Base-by-base conservation (phyloP, 176 grass and related monocot genomes). In the Carex pumila region DNA sequence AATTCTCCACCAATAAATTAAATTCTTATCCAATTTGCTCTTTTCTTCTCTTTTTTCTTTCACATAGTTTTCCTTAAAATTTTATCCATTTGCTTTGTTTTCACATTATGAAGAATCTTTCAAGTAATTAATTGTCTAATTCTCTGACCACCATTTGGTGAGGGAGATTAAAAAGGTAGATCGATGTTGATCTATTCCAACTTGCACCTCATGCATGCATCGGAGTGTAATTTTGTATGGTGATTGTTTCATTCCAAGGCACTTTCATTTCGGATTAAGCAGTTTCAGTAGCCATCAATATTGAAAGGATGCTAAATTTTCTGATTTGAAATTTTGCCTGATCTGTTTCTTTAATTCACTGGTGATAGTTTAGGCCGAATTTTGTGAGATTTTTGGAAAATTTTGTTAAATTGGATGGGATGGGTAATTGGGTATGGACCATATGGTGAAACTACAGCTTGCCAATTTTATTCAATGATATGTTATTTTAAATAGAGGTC, bases 221-320 rank as follows among this genome's bases (percentile, higher is more conserved):
- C 54, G 45, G 19, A 15, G 0, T 53, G 11, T 53, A 21, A 2
- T 30, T 77, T 29, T 6, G 32, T 77, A 9, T 77, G 73, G 25
- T 57, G 22, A 77, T 77, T 77, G 45, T 56, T 77, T 77, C 73
- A 77, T 77, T 77, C 31, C 72, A 55, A 74, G 19, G 10, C 15
- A 47, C 14, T 21, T 72, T 25, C n/a, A 22, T 74, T 50, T 74
- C 43, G 19, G 70, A 74, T 52, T 52, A 52, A 4, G n/a, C 19
- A 49, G 11, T 52, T 49, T 52, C 70, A 25, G 41, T 50, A 50
- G n/a, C 30, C 39, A 71, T 19, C 18, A 49, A 47, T 19, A 11
- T 12, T 19, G 12, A n/a, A 19, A 71, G 25, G 10, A 65, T 71
- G 37, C 18, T 45, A 71, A 49, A 49, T 49, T 49, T 49, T 49